Evolutionary conservation across 2,329 filamentous ascomycete genomes (phyloP).

Genomic region (Simplicillium aogashimaense): DNA sequence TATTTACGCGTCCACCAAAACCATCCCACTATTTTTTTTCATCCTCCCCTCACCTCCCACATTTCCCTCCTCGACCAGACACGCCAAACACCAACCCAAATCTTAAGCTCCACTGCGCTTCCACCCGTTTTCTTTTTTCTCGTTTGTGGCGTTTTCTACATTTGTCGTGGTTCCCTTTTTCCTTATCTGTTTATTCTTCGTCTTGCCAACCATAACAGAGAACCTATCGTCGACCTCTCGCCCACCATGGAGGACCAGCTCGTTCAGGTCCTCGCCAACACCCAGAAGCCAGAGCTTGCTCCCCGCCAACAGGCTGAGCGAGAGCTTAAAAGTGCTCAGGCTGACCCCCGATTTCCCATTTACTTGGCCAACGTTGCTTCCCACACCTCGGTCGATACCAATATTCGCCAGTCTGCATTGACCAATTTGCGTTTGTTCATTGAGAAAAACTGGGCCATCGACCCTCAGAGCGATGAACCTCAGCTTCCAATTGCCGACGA

Average conservation of each 20-base stretch:
- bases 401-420: conserved; percentile 76
- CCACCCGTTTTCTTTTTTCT: background rate
- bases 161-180: background rate
- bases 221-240: conserved; percentile 1
- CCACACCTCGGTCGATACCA: conserved; percentile 61
- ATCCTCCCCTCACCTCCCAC: conserved; percentile 1
- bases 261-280: conserved; percentile 77
- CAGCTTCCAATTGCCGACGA: conserved; percentile 61
- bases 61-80: background rate
- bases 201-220: background rate
- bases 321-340: conserved; percentile 63
- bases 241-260: conserved; percentile 80
- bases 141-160: background rate
- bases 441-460: conserved; percentile 70
- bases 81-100: background rate
- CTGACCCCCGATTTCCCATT: conserved; percentile 63
- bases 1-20: conserved; percentile 3
- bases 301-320: conserved; percentile 80
- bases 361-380: conserved; percentile 73
- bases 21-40: conserved; percentile 3
- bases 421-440: conserved; percentile 76
- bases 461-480: conserved; percentile 55
- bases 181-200: conserved; percentile 2
- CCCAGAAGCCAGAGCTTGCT: conserved; percentile 65
- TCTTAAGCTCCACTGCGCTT: no score